These are phyloP conservation scores for Cordyceps militaris DNA, from an alignment of 2,329 filamentous ascomycete species.

Conservation along the genomic window DNA sequence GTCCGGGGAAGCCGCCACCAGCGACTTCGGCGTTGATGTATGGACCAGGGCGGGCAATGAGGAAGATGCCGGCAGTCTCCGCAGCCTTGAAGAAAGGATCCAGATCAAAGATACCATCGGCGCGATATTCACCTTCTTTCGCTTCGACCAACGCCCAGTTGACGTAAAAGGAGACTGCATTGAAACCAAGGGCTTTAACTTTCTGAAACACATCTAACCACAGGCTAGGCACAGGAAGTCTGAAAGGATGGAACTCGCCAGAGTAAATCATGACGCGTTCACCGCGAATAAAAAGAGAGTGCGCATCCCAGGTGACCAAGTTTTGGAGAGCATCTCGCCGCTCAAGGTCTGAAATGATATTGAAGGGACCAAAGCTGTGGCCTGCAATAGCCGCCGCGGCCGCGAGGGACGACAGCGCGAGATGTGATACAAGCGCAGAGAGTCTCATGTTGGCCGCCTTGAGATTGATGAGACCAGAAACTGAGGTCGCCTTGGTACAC, in stretches of 20 bases:
- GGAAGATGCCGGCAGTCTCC: slow-evolving; percentile 57
- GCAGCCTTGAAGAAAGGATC: slow-evolving; percentile 67
- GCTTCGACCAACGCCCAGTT: slow-evolving; percentile 67
- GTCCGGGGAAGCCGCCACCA: slow-evolving; percentile 67
- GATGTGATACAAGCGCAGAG: background rate
- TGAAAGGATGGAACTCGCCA: slow-evolving; percentile 60
- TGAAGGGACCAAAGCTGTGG: background rate
- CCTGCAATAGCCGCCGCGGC: background rate
- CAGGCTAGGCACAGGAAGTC: slow-evolving; percentile 28
- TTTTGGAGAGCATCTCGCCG: slow-evolving; percentile 8
- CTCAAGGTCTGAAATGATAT: background rate
- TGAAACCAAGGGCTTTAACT: slow-evolving; percentile 66
- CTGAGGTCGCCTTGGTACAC: background rate
- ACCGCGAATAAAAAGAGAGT: slow-evolving; percentile 59
- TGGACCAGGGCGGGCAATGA: slow-evolving; percentile 58
- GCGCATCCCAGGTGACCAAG: slow-evolving; percentile 57
- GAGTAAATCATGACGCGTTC: slow-evolving; percentile 59
- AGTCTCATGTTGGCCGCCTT: slow-evolving; percentile 1
- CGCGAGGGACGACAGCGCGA: slow-evolving; percentile 2
- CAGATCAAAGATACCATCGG: slow-evolving; percentile 59
- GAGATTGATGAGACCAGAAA: background rate
- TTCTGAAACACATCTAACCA: slow-evolving; percentile 67
- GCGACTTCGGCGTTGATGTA: slow-evolving; percentile 65
- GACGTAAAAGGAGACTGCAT: slow-evolving; percentile 63
- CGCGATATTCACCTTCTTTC: slow-evolving; percentile 55